Base-by-base conservation (phyloP, 176 grass and related monocot species). In the Raddia guianensis region DNA sequence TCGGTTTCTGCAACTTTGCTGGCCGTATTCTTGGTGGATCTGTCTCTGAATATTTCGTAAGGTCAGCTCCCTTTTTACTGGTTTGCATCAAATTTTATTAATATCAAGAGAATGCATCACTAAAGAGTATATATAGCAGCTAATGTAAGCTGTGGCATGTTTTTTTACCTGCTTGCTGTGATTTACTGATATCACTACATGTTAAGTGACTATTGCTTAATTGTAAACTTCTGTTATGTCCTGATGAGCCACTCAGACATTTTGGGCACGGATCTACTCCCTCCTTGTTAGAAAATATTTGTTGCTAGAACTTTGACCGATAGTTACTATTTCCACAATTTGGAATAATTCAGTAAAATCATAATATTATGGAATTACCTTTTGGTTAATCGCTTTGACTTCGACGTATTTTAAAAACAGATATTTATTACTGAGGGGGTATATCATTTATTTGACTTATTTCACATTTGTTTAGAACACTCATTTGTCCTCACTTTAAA, bases 1-100 rank as follows among this genome's bases (percentile, higher is more conserved):
- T 97, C 6, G 86, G 95, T 33, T 90, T 94, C 87, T 87, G 90
- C 90, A 97, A 97, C 82, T 97, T 97, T 71, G 73, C 7, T 51
- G 95, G 95, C 12, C 92, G 95, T 68, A 82, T 97, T 71, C 85
- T 86, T 74, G 92, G 92, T 48, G 92, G 95, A 57, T 66, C 88
- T 44, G 34, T 94, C 56, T 97, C 95, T 37, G 95, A 97, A 61
- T 49, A 92, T 85, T 91, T 97, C 1, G 95, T 94, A 80, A 94
- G 95, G 95, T 97, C 49, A 69, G 83, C 16, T 87, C 71, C 19
- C 14, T 76, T 76, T 75, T 63, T 66, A 82, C 59, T 62, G 49
- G 3, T 79, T 84, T 11, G 1, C 13, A 82, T 46, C 10, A 60
- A 52, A 52, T 49, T 73, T 85, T 50, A 20, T 66, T 59, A 13